A percentile compares a stretch with the other conserved stretches of the same genome.
Evolutionary conservation across 2,329 filamentous ascomycete genomes (phyloP).

Genomic region (Epichloe sp.): DNA sequence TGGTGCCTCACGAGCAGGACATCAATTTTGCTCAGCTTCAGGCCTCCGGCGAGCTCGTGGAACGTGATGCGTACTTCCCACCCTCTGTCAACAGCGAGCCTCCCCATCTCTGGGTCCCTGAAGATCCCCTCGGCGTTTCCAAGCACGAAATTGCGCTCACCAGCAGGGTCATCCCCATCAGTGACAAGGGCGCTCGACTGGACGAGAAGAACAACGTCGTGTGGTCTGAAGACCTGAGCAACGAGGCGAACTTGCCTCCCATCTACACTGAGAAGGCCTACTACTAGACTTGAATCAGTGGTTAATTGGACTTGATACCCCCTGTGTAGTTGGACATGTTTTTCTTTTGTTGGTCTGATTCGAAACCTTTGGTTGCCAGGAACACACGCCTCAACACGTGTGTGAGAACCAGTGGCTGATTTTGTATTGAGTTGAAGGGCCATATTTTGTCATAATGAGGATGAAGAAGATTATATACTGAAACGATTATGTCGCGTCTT

Average conservation of each 20-base stretch:
- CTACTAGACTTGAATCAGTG: slow-evolving; percentile 19
- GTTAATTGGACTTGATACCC: no score
- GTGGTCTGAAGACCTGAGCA: slow-evolving; percentile 22
- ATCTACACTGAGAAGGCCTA: slow-evolving; percentile 32
- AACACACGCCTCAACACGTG: background rate
- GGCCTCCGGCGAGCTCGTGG: slow-evolving; percentile 47
- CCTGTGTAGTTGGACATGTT: background rate
- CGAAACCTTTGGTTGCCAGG: background rate
- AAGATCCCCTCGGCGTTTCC: slow-evolving; percentile 55
- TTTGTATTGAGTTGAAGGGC: background rate
- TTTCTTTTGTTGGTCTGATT: background rate
- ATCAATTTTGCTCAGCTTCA: slow-evolving; percentile 30
- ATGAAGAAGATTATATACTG: background rate
- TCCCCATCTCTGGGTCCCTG: slow-evolving; percentile 64
- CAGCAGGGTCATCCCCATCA: slow-evolving; percentile 52
- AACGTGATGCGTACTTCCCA: slow-evolving; percentile 58
- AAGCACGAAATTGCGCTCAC: slow-evolving; percentile 58
- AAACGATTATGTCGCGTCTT: no score
- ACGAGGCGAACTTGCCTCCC: slow-evolving; percentile 25
- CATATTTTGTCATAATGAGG: background rate
- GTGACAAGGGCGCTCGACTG: slow-evolving; percentile 57
- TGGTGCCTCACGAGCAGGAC: slow-evolving; percentile 49
- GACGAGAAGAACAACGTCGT: slow-evolving; percentile 45
- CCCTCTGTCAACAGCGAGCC: slow-evolving; percentile 49
- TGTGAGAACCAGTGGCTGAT: background rate